phyloP scores from a whole-genome alignment of 2,329 filamentous ascomycete genomes.

The Hymenoscyphus repandus region DNA sequence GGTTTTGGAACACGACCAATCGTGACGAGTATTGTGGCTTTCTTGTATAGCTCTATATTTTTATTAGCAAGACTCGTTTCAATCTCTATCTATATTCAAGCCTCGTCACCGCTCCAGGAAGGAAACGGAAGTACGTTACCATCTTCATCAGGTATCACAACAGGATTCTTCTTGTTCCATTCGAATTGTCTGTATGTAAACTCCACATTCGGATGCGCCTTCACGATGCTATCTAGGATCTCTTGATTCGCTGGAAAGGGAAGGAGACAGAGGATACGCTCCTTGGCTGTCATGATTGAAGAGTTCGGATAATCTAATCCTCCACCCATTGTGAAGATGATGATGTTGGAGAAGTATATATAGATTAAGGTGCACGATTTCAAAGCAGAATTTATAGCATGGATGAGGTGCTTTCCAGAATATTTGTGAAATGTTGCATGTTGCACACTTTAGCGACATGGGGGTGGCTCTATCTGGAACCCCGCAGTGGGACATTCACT shows the following conservation, averaged over 20 bases:
- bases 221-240: slow-evolving; percentile 34
- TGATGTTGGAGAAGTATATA: neutral
- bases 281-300: slow-evolving; percentile 30
- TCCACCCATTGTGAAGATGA: slow-evolving; percentile 37
- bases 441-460: too few relatives aligned
- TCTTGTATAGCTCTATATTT: slow-evolving; percentile 20
- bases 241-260: slow-evolving; percentile 37
- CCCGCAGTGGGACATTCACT: too few relatives aligned
- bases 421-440: too few relatives aligned
- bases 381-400: neutral
- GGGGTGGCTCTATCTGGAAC: too few relatives aligned
- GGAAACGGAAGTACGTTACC: too few relatives aligned
- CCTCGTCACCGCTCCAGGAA: neutral
- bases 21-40: slow-evolving; percentile 33
- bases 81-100: neutral
- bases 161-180: slow-evolving; percentile 18
- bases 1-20: slow-evolving; percentile 26
- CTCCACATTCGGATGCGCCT: slow-evolving; percentile 41
- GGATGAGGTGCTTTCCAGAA: too few relatives aligned
- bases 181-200: slow-evolving; percentile 36
- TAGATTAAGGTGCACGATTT: neutral
- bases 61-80: neutral
- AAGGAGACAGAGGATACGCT: slow-evolving; percentile 39
- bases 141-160: neutral
- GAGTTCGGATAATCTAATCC: slow-evolving; percentile 22